Percentiles rank a stretch among this genome's conserved stretches.
Conservation (phyloP, 2,329 filamentous ascomycete genomes). For the Colletotrichum siamense region DNA sequence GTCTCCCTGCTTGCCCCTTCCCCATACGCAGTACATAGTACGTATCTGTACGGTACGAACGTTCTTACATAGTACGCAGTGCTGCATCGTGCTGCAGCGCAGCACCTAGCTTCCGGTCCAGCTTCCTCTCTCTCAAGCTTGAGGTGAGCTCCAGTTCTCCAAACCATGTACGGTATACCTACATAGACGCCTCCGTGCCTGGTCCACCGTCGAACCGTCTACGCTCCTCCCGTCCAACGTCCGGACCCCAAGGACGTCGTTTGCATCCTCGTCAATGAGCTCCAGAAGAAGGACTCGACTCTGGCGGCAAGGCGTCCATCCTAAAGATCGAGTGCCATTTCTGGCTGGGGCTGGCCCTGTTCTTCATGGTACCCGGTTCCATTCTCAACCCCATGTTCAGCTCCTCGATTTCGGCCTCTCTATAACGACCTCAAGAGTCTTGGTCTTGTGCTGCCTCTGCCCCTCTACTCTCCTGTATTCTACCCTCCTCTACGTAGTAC, state of each 20-base stretch:
- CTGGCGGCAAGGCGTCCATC: neutral
- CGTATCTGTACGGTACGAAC: neutral
- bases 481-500: neutral
- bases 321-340: neutral
- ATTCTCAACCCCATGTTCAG: neutral
- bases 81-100: neutral
- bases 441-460: slow-evolving; percentile 23
- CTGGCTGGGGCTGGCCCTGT: neutral
- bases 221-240: neutral
- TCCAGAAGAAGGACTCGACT: neutral
- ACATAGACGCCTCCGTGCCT: neutral
- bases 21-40: neutral
- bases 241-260: neutral
- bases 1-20: neutral
- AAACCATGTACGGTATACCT: neutral
- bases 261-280: neutral
- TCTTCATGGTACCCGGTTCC: neutral
- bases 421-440: neutral
- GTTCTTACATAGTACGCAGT: neutral
- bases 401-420: neutral
- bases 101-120: neutral
- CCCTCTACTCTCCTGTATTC: neutral
- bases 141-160: neutral
- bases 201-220: neutral
- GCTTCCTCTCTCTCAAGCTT: neutral